These are phyloP conservation scores for Blastobotrys buckinghamii DNA, from an alignment of 1,139 yeast genomes.

Conservation along the genomic window DNA sequence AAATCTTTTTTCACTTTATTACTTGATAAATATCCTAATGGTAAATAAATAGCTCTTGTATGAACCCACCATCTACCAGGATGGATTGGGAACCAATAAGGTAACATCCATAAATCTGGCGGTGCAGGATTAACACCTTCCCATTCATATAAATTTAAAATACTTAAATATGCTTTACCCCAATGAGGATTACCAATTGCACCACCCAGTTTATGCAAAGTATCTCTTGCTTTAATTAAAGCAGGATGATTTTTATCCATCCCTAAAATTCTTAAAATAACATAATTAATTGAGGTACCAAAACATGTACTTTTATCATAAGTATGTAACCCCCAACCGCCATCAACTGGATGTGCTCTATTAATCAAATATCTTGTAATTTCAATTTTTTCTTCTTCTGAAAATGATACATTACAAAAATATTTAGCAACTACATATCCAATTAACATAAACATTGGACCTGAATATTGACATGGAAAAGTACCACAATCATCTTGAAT, in stretches of 20 bases:
- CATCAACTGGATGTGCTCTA: slow-evolving; percentile 93
- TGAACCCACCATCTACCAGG: slow-evolving; percentile 99
- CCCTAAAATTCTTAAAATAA: slow-evolving; percentile 71
- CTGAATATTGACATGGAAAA: slow-evolving; percentile 90
- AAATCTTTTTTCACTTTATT: slow-evolving; percentile 50
- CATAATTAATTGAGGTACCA: slow-evolving; percentile 88
- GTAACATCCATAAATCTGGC: slow-evolving; percentile 88
- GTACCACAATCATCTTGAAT: slow-evolving; percentile 75
- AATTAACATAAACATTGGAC: slow-evolving; percentile 95
- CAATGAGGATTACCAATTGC: slow-evolving; percentile 91
- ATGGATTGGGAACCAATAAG: slow-evolving; percentile 74
- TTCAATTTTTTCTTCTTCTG: slow-evolving; percentile 53
- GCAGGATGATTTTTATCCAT: slow-evolving; percentile 69
- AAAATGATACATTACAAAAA: slow-evolving; percentile 61
- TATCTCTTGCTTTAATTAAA: slow-evolving; percentile 67
- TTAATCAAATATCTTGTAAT: slow-evolving; percentile 79
- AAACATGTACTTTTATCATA: slow-evolving; percentile 91
- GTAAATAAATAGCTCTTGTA: slow-evolving; percentile 85
- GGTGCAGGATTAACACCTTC: slow-evolving; percentile 98
- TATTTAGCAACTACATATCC: slow-evolving; percentile 79
- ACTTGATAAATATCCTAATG: slow-evolving; percentile 75
- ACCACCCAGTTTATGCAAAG: slow-evolving; percentile 73
- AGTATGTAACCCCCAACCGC: slow-evolving; percentile 99
- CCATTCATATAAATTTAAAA: slow-evolving; percentile 82
- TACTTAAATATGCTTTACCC: slow-evolving; percentile 91